phyloP scores from a whole-genome alignment of 345 rosid genomes.

The Citrus cavaleriei region DNA sequence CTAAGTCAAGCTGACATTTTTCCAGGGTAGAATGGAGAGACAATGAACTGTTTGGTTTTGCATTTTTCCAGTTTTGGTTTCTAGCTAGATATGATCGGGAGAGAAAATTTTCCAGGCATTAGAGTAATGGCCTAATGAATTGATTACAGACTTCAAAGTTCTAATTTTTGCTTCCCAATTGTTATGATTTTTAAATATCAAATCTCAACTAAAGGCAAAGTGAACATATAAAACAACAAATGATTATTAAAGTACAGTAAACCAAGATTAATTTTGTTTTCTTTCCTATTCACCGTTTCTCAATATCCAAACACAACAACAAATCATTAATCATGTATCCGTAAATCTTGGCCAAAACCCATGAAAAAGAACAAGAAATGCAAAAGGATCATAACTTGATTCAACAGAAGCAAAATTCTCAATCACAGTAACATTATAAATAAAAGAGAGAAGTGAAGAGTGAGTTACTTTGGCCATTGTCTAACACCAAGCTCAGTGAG shows the following conservation, averaged over 20 bases:
- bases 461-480: constrained; percentile 69
- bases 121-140: background rate
- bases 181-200: background rate
- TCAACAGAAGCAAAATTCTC: background rate
- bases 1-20: background rate
- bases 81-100: background rate
- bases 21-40: too few relatives aligned
- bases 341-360: background rate
- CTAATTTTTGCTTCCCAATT: background rate
- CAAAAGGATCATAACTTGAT: background rate
- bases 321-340: background rate
- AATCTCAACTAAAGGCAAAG: background rate
- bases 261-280: background rate
- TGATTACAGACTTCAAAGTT: background rate
- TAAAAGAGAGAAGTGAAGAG: background rate
- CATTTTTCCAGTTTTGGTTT: background rate
- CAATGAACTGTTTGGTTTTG: background rate
- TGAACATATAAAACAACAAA: too few relatives aligned
- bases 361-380: background rate
- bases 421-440: background rate
- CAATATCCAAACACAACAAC: background rate
- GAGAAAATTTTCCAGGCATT: background rate
- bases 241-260: background rate
- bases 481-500: constrained; percentile 75
- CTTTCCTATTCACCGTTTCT: background rate